Evolutionary conservation across 1,139 yeast genomes (phyloP).

Genomic region (Debaryomyces coudertii): DNA sequence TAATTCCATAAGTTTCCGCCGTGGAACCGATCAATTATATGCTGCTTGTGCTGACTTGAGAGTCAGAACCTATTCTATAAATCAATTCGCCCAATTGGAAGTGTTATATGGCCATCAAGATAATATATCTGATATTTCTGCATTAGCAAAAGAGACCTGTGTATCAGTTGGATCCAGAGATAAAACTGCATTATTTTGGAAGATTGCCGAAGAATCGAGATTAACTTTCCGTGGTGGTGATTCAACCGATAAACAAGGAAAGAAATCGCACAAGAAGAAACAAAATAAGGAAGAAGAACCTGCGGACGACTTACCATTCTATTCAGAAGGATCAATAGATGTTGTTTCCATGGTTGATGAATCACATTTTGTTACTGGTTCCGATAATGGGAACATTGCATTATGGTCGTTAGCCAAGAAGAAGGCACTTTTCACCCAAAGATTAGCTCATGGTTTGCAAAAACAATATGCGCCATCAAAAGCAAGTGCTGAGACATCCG

Average conservation of each 20-base stretch:
- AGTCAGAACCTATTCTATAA: conserved; percentile 82
- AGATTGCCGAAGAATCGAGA: conserved; percentile 91
- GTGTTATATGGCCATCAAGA: conserved; percentile 96
- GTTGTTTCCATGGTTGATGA: conserved; percentile 92
- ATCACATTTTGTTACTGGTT: conserved; percentile 88
- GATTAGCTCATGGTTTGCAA: conserved; percentile 78
- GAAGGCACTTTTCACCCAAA: conserved; percentile 72
- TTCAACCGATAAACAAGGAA: conserved; percentile 46
- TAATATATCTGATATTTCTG: conserved; percentile 74
- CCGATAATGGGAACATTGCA: conserved; percentile 87
- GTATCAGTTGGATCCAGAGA: conserved; percentile 95
- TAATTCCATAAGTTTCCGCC: conserved; percentile 73
- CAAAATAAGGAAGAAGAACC: conserved; percentile 26
- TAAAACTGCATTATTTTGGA: conserved; percentile 95
- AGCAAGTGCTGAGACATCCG: conserved; percentile 71
- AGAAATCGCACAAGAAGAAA: conserved; percentile 36
- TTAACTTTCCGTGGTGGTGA: conserved; percentile 94
- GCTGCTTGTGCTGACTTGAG: conserved; percentile 94
- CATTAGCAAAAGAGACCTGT: conserved; percentile 85
- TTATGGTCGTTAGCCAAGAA: conserved; percentile 91
- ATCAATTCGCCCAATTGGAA: conserved; percentile 87
- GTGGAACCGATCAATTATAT: conserved; percentile 80
- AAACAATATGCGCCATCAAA: conserved; percentile 48
- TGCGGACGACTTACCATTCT: conserved; percentile 39
- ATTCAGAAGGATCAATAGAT: conserved; percentile 86